Evolutionary conservation across 2,329 filamentous ascomycete species (phyloP), one percentile per base, ranked within the genome.

Genomic region (Aureobasidium pullulans): DNA sequence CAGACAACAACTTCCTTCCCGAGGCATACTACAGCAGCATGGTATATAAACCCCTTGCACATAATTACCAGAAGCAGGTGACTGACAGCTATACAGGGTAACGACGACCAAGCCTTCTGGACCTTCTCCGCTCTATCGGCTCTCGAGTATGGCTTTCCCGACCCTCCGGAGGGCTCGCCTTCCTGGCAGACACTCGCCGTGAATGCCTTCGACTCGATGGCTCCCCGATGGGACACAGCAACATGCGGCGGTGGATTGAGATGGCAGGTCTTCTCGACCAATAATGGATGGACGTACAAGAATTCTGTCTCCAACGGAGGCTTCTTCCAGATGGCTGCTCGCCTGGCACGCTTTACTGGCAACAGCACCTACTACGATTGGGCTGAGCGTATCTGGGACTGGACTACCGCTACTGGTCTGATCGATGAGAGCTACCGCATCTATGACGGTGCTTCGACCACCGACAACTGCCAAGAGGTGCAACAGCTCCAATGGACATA

Each of bases 211-310:
- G 90, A 93, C 75, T 85, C 87, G 53, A 90, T 90, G 67, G 84
- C 83, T 2, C 73, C 73, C 19, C 82, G 89, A 23, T 93, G 89
- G 87, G 85, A 94, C 65, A 75, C 73, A 2, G 67, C 73, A 0
- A 78, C 77, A 0, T 96, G 90, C 71, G 77, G 75, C 48, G 90
- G 90, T 52, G 90, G 90, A 9, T 73, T 96, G 64, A 84, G 87
- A 63, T 96, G 91, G 91, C 90, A 96, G 75, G 90, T 96, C 65
- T 92, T 86, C 70, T 75, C 81, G 1, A 83, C 81, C 66, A 93
- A 95, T 69, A 84, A 84, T 62, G 90, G 90, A 13, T 58, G 37
- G 34, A 28, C 84, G 67, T 94, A 95, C 81, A 94, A 92, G 74
- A 93, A 93, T 75, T 81, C 85, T 15, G 83, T 92, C 65, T 86